These are phyloP conservation scores for Fomitopsis pinicola DNA, from an alignment of 1,284 basidiomycete genomes.

Conservation along the genomic window DNA sequence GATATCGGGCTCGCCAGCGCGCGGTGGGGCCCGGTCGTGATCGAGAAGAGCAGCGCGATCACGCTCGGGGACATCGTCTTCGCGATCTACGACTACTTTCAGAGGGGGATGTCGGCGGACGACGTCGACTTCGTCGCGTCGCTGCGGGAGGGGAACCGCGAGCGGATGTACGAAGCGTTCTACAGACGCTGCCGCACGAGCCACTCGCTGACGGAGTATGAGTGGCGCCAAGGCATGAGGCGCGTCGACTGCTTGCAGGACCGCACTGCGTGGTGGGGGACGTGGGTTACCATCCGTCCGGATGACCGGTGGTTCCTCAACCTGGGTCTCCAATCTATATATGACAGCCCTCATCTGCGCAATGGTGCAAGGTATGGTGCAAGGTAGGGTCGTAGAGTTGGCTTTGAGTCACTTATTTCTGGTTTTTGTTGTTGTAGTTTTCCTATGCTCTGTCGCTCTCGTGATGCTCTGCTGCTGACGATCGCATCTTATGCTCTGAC, in stretches of 20 bases:
- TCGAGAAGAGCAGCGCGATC: slow-evolving; percentile 22
- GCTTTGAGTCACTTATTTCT: not conserved
- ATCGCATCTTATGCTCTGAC: not conserved
- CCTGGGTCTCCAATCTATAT: slow-evolving; percentile 15
- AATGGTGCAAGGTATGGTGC: not conserved
- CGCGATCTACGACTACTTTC: slow-evolving; percentile 33
- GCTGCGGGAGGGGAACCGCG: slow-evolving; percentile 17
- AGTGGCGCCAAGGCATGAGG: slow-evolving; percentile 29
- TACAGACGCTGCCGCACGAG: slow-evolving; percentile 15
- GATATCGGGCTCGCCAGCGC: slow-evolving; percentile 18
- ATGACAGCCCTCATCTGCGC: not conserved
- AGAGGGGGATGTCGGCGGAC: slow-evolving; percentile 23
- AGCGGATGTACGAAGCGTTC: slow-evolving; percentile 24
- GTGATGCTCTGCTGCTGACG: not conserved
- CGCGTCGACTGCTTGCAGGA: slow-evolving; percentile 35
- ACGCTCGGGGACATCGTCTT: slow-evolving; percentile 31
- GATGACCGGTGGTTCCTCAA: slow-evolving; percentile 31
- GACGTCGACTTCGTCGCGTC: slow-evolving; percentile 27
- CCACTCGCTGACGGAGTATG: slow-evolving; percentile 25
- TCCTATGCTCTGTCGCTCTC: not conserved
- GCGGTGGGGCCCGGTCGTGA: slow-evolving; percentile 30
- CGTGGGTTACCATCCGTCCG: slow-evolving; percentile 26
- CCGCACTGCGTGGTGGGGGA: slow-evolving; percentile 29
- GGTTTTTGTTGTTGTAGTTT: not conserved
- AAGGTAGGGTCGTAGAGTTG: not conserved